phyloP scores from a whole-genome alignment of 2,329 filamentous ascomycete genomes.

The Cylindrodendrum hubeiense region DNA sequence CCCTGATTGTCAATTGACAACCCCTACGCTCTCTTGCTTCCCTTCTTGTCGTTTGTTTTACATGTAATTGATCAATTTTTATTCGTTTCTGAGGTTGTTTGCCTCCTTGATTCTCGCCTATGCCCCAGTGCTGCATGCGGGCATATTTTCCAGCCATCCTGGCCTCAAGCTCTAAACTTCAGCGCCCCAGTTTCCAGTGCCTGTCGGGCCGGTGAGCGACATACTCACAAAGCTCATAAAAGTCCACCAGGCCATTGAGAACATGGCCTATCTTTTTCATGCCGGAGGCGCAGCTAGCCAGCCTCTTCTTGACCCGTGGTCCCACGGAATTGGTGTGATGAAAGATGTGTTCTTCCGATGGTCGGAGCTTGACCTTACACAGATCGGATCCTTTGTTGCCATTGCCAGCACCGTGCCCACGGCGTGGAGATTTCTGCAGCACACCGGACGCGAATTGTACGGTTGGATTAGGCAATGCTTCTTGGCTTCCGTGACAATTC shows the following conservation, averaged over 20 bases:
- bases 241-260: background rate
- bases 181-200: background rate
- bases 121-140: background rate
- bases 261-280: constrained; percentile 41
- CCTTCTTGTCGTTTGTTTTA: constrained; percentile 33
- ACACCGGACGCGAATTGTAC: constrained; percentile 53
- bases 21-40: constrained; percentile 15
- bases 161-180: constrained; percentile 1
- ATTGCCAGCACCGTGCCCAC: constrained; percentile 57
- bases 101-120: background rate
- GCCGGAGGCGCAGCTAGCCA: constrained; percentile 31
- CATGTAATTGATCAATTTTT: constrained; percentile 33
- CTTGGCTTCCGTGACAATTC: constrained; percentile 58
- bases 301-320: constrained; percentile 46
- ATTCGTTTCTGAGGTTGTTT: constrained; percentile 2
- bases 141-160: constrained; percentile 1
- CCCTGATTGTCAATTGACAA: constrained; percentile 10
- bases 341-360: constrained; percentile 54
- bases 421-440: constrained; percentile 53
- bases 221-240: background rate
- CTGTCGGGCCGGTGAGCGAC: background rate
- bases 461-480: constrained; percentile 57
- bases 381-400: constrained; percentile 58
- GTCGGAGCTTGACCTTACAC: constrained; percentile 60
- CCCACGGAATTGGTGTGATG: constrained; percentile 50